Conservation (phyloP, 192 early-diverging fungal species). For the Umbelopsis isabellina region DNA sequence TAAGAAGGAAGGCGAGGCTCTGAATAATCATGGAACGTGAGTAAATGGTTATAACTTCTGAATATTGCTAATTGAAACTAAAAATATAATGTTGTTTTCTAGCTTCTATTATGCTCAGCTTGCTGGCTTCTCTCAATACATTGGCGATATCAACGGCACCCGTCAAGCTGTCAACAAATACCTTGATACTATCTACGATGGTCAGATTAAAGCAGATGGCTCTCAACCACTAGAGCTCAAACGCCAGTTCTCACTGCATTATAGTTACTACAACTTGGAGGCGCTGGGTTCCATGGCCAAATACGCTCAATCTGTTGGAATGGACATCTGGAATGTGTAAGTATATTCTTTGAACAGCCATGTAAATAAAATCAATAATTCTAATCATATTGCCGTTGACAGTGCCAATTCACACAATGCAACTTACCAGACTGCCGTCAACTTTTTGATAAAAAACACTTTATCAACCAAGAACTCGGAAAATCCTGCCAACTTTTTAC, state of each 20-base stretch:
- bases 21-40: slow-evolving; percentile 25
- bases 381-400: neutral
- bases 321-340: neutral
- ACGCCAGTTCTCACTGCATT: slow-evolving; percentile 11
- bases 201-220: slow-evolving; percentile 5
- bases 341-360: neutral
- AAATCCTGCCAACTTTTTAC: slow-evolving; percentile 19
- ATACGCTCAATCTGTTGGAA: neutral
- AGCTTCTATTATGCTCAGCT: slow-evolving; percentile 22
- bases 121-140: slow-evolving; percentile 18
- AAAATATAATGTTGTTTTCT: neutral
- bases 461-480: slow-evolving; percentile 13
- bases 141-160: slow-evolving; percentile 4
- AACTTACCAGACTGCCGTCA: slow-evolving; percentile 9
- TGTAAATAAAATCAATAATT: neutral
- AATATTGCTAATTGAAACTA: neutral
- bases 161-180: neutral
- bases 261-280: slow-evolving; percentile 24
- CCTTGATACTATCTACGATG: neutral
- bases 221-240: slow-evolving; percentile 18
- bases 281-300: neutral
- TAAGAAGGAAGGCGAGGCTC: neutral
- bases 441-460: slow-evolving; percentile 16
- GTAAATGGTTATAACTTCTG: neutral
- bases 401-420: slow-evolving; percentile 6